Percentiles rank a stretch among this genome's conserved stretches.
These are phyloP conservation scores for Tolypocladium sp. DNA, from an alignment of 2,329 filamentous ascomycete species.

Conservation along the genomic window DNA sequence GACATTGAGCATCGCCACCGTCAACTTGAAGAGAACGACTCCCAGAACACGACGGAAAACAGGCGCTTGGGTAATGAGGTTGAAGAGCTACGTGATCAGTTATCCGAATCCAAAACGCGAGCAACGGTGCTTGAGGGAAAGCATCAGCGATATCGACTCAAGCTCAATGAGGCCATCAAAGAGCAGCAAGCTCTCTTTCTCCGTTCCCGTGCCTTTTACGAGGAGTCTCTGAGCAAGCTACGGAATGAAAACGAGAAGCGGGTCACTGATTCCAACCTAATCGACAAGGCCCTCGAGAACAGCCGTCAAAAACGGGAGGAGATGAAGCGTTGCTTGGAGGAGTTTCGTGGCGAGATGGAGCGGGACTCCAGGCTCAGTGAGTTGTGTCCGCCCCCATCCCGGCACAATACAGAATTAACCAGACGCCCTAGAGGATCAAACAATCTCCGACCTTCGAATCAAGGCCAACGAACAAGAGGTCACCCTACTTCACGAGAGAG, in stretches of 20 bases:
- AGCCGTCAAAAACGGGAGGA: conserved; percentile 21
- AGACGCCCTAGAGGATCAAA: conserved; percentile 11
- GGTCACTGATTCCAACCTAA: conserved; percentile 8
- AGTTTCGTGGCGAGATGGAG: conserved; percentile 13
- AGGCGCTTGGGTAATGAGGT: conserved; percentile 16
- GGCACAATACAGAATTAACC: neutral
- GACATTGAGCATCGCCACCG: conserved; percentile 12
- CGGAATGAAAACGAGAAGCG: conserved; percentile 18
- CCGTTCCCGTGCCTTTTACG: conserved; percentile 20
- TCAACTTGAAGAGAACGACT: conserved; percentile 12
- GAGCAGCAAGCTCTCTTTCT: conserved; percentile 37
- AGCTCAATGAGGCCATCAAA: conserved; percentile 33
- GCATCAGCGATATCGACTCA: conserved; percentile 21
- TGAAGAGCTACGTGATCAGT: conserved; percentile 13
- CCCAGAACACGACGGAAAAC: conserved; percentile 13
- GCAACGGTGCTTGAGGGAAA: conserved; percentile 19
- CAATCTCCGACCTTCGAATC: conserved; percentile 12
- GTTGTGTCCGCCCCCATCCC: neutral
- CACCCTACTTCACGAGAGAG: conserved; percentile 1
- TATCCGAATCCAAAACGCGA: conserved; percentile 14
- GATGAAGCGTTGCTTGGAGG: conserved; percentile 19
- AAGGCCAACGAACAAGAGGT: conserved; percentile 11
- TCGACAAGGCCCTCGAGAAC: conserved; percentile 17
- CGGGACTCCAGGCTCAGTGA: conserved; percentile 14
- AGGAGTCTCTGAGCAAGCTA: conserved; percentile 23